phyloP scores from a whole-genome alignment of 768 basidiomycete species.

The Daedaleopsis sinensis region DNA sequence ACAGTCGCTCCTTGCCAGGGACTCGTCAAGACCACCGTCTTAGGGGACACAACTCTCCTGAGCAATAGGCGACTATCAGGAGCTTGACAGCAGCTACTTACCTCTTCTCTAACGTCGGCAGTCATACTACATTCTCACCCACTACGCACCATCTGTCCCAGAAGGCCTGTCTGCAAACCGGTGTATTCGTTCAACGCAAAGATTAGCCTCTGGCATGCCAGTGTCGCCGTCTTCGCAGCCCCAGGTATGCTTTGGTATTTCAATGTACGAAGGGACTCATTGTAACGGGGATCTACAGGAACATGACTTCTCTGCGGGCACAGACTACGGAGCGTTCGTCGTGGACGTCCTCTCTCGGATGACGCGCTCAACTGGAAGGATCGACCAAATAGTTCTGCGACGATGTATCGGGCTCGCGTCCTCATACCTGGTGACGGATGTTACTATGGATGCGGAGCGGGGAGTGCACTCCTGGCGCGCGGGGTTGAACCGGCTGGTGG shows the following conservation, averaged over 20 bases:
- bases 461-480: slow-evolving; percentile 66
- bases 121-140: background rate
- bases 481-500: slow-evolving; percentile 71
- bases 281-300: background rate
- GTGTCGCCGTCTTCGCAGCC: background rate
- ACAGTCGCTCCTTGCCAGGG: no score
- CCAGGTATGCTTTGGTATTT: background rate
- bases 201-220: background rate
- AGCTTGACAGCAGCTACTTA: background rate
- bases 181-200: background rate
- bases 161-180: background rate
- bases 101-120: background rate
- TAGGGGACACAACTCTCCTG: no score
- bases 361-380: slow-evolving; percentile 45
- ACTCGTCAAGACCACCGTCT: no score
- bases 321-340: slow-evolving; percentile 65
- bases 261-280: background rate
- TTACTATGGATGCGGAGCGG: slow-evolving; percentile 57
- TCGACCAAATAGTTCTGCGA: slow-evolving; percentile 66
- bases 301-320: slow-evolving; percentile 36
- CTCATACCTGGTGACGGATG: slow-evolving; percentile 79
- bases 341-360: slow-evolving; percentile 55
- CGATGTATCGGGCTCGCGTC: slow-evolving; percentile 71
- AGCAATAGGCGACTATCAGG: background rate
- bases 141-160: background rate